phyloP scores from a whole-genome alignment of 2,329 filamentous ascomycete species.

The Calonectria naviculata region DNA sequence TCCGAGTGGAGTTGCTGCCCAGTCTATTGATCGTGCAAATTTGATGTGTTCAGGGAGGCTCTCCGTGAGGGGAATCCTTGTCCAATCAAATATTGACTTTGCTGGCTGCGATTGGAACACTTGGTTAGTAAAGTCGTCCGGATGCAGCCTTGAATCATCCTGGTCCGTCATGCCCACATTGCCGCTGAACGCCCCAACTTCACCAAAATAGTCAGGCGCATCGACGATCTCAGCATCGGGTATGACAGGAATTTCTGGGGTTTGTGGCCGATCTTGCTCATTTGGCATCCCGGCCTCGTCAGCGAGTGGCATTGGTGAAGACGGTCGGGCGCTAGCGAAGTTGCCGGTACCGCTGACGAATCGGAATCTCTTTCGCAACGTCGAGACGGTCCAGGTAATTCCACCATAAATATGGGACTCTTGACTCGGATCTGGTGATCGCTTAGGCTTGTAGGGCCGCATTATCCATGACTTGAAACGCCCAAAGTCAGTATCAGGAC shows the following conservation, averaged over 20 bases:
- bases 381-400: constrained; percentile 77
- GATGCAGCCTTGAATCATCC: constrained; percentile 44
- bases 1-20: constrained; percentile 78
- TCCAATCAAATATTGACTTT: constrained; percentile 82
- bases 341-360: constrained; percentile 70
- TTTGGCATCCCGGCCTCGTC: constrained; percentile 47
- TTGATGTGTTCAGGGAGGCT: constrained; percentile 77
- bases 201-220: constrained; percentile 57
- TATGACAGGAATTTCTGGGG: constrained; percentile 50
- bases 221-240: constrained; percentile 46
- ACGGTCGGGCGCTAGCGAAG: constrained; percentile 46
- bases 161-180: constrained; percentile 37
- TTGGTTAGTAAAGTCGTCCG: constrained; percentile 56
- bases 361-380: constrained; percentile 74
- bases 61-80: constrained; percentile 72
- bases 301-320: constrained; percentile 51
- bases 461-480: constrained; percentile 79
- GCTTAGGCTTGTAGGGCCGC: constrained; percentile 62
- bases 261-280: constrained; percentile 48
- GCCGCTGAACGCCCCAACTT: constrained; percentile 34
- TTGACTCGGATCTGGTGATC: constrained; percentile 62
- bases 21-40: constrained; percentile 78
- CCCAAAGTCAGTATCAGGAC: constrained; percentile 60
- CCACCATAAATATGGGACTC: constrained; percentile 72
- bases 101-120: constrained; percentile 50